Evolutionary conservation across 169 alveolate species (phyloP).

Genomic region (Plasmodium vinckei): DNA sequence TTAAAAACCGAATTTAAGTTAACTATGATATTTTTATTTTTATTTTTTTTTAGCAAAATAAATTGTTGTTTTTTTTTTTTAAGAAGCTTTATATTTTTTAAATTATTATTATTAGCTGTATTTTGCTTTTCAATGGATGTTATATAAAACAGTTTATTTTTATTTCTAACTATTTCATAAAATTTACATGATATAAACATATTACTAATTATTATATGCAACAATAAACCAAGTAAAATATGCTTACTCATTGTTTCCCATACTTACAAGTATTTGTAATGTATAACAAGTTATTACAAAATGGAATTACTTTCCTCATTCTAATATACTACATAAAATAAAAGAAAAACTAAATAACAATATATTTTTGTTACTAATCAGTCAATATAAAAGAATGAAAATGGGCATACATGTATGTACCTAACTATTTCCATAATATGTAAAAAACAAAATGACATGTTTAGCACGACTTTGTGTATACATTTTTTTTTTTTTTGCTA

Average conservation of each 20-base stretch:
- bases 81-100: conserved; percentile 14
- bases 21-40: conserved; percentile 4
- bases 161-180: background rate
- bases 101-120: background rate
- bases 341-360: no score
- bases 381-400: no score
- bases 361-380: no score
- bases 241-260: conserved; percentile 15
- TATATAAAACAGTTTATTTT: conserved; percentile 6
- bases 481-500: no score
- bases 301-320: no score
- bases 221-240: conserved; percentile 2
- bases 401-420: no score
- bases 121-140: conserved; percentile 62
- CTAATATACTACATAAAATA: no score
- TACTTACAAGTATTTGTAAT: background rate
- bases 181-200: background rate
- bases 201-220: background rate
- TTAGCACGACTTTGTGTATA: no score
- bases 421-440: no score
- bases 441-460: no score
- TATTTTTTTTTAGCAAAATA: conserved; percentile 39
- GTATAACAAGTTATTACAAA: no score
- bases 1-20: background rate
- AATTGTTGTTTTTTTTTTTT: conserved; percentile 55